phyloP scores from a whole-genome alignment of 2,329 filamentous ascomycete species.

The Piedraia hortae region DNA sequence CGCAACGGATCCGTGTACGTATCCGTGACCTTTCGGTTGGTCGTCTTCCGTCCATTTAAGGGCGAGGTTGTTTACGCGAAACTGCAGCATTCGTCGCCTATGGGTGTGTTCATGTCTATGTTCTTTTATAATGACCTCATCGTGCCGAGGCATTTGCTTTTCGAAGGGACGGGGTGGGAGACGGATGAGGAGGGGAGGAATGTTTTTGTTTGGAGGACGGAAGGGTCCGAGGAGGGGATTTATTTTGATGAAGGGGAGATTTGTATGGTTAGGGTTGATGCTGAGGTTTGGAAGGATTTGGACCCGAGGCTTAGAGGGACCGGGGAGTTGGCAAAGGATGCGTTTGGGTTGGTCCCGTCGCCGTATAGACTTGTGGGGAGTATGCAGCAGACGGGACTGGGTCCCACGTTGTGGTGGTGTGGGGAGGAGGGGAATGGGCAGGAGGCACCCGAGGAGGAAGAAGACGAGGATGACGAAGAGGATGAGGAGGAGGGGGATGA shows the following conservation, averaged over 20 bases:
- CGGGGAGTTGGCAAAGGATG: conserved; percentile 21
- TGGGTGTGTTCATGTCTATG: conserved; percentile 30
- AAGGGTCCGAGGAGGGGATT: conserved; percentile 29
- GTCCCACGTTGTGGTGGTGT: conserved; percentile 21
- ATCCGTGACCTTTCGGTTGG: conserved; percentile 79
- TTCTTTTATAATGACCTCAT: conserved; percentile 91
- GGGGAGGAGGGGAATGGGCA: conserved; percentile 6
- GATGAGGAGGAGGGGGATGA: no score
- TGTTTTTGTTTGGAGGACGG: conserved; percentile 55
- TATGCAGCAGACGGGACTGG: conserved; percentile 21
- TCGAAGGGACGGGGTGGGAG: conserved; percentile 29
- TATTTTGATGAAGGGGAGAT: conserved; percentile 80
- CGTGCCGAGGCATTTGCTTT: conserved; percentile 43
- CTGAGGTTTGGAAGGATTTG: conserved; percentile 79
- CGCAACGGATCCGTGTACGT: conserved; percentile 81
- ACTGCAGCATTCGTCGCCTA: conserved; percentile 59
- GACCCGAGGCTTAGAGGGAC: conserved; percentile 52
- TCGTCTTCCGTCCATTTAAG: conserved; percentile 90
- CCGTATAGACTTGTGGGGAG: conserved; percentile 37
- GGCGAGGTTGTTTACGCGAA: conserved; percentile 69
- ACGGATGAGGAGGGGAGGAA: conserved; percentile 16
- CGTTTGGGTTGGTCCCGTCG: conserved; percentile 29
- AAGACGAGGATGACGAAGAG: no score
- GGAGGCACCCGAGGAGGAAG: no score
- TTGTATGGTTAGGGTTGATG: conserved; percentile 60